Conservation (phyloP, 441 rosid species). For the Melastoma candidum region DNA sequence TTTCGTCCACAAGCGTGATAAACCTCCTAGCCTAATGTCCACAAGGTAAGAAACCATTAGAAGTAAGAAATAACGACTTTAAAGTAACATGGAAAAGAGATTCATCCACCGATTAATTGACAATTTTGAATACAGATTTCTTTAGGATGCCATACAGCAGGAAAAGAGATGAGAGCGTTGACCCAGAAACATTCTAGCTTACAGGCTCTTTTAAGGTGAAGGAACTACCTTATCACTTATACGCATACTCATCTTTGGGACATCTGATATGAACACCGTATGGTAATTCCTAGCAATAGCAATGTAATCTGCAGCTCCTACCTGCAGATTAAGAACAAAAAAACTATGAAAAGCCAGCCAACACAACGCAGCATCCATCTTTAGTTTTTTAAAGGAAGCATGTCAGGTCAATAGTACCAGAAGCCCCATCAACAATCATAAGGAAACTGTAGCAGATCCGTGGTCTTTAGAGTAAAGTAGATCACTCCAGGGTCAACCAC, state of each 20-base stretch:
- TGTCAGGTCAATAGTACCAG: too few relatives aligned
- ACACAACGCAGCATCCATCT: neutral
- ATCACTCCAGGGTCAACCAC: too few relatives aligned
- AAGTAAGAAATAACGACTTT: neutral
- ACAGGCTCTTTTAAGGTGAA: neutral
- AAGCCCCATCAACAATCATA: too few relatives aligned
- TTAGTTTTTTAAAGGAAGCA: too few relatives aligned
- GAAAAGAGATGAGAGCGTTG: too few relatives aligned
- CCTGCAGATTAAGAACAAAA: constrained; percentile 22
- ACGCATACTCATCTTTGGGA: constrained; percentile 81
- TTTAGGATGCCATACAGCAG: neutral
- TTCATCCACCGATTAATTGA: too few relatives aligned
- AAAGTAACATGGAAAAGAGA: too few relatives aligned
- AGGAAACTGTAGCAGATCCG: too few relatives aligned
- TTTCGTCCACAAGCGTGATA: constrained; percentile 84
- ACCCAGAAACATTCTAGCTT: too few relatives aligned
- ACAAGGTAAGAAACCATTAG: constrained; percentile 6
- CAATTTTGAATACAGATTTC: too few relatives aligned
- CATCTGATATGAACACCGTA: constrained; percentile 67
- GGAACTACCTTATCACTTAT: constrained; percentile 69
- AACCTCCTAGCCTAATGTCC: constrained; percentile 78
- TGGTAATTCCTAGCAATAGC: constrained; percentile 76
- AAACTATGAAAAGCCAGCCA: neutral
- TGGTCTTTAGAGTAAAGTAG: too few relatives aligned
- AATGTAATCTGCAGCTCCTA: constrained; percentile 94